Base-by-base conservation (phyloP, 169 alveolate genomes). In the Neospora caninum region DNA sequence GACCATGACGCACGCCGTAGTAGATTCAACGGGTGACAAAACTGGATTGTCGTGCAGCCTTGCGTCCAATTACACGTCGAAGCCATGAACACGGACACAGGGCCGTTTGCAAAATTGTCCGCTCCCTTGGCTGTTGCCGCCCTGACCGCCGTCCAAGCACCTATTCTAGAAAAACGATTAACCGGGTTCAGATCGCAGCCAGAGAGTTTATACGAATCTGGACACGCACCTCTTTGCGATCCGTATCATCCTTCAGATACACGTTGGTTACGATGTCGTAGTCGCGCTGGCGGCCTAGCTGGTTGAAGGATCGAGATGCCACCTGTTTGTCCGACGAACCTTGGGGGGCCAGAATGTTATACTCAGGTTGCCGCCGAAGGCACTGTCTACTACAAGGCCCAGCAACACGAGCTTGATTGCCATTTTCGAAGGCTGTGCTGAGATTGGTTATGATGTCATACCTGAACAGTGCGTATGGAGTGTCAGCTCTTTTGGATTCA, bases 281-380 rank as follows among this genome's bases (percentile, higher is more conserved):
- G 89, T 82, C 89, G 31, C 89, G 54, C 54, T 39, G 89, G 25
- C 38, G 89, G 36, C 42, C 38, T 38, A 16, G 89, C 41, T 45
- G 89, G 87, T 29, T 78, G 78, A 29, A 64, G 36, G 78, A 64
- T 0, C 78, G 78, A 10, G 45, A 45, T 22, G 39, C 43, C 6
- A 38, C 53, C 45, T 1, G 45, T 25, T 20, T 39, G 0, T 78
- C 87, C 6, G 87, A 45, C n/a, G 45, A 22, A 38, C 87, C 39
- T 18, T 34, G 45, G 43, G 42, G 87, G 41, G 87, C 87, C 87
- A 78, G 53, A 78, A 78, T 78, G 43, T 78, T 78, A 39, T 78
- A 78, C 45, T 27, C 31, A 0, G 45, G 53, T 45, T 39, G 53
- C 0, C 43, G 42, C 29, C 87, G 34, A 34, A 39, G 45, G n/a